These are phyloP conservation scores for Chlorophyllum brunneum DNA, from an alignment of 768 basidiomycete species.

Conservation along the genomic window DNA sequence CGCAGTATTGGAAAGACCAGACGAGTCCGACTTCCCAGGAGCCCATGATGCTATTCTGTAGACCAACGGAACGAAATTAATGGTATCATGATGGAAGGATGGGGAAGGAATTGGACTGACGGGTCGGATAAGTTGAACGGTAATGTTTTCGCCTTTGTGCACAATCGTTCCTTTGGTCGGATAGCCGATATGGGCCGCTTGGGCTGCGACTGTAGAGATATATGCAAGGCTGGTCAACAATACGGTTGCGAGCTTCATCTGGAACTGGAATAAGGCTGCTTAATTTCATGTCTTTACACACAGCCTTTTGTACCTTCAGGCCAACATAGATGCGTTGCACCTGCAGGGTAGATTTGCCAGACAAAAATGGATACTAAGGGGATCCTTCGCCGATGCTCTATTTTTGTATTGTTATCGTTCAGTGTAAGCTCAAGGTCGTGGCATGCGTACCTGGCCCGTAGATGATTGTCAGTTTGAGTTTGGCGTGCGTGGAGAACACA, in stretches of 20 bases:
- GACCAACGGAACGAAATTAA: not conserved
- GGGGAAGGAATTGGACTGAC: conserved; percentile 28
- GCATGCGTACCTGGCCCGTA: no score
- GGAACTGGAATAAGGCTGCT: no score
- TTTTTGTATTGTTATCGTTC: no score
- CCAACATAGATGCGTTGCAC: no score
- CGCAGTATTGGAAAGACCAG: conserved; percentile 26
- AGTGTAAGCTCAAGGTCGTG: no score
- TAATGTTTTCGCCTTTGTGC: conserved; percentile 31
- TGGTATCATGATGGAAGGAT: conserved; percentile 26
- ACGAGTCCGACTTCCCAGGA: conserved; percentile 26
- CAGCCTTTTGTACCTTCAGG: not conserved
- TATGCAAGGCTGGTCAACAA: conserved; percentile 21
- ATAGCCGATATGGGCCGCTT: conserved; percentile 34
- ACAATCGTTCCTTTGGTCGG: conserved; percentile 34
- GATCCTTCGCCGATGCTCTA: no score
- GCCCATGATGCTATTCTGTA: conserved; percentile 19
- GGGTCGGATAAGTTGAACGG: conserved; percentile 43
- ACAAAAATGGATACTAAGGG: no score
- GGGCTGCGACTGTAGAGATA: conserved; percentile 33
- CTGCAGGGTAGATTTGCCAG: no score
- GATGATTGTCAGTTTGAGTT: no score
- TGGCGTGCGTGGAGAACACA: no score
- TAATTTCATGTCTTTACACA: not conserved
- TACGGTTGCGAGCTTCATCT: not conserved